Evolutionary conservation across 2,329 filamentous ascomycete genomes (phyloP), one percentile per base, ranked within the genome.

Genomic region (Colletotrichum agaves): DNA sequence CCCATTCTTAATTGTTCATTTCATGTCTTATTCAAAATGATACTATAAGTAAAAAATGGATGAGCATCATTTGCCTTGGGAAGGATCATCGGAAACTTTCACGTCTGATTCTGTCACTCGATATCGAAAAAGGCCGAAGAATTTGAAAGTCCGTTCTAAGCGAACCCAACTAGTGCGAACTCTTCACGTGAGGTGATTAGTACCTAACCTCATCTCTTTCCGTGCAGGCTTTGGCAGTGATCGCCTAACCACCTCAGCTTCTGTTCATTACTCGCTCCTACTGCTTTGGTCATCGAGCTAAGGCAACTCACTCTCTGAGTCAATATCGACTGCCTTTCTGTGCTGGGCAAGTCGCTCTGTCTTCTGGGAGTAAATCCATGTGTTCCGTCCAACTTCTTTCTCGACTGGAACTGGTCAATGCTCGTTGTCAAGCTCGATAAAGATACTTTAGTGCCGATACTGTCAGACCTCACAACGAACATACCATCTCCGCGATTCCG

Each of bases 21-120:
- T 17, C n/a, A 12, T 21, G n/a, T 21, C 43, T 19, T 41, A 27
- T 60, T 60, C 4, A 39, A 58, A 58, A 58, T 35, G 55, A 21
- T 46, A 11, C 5, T 23, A 11, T 11, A 13, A 12, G 17, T 21
- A n/a, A n/a, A 53, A 3, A 19, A 15, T 23, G 50, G 50, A 53
- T 37, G 33, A 53, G 37, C 23, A 53, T 12, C 5, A 39, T 13
- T 21, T 31, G n/a, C 10, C 13, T 37, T 44, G n/a, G 17, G n/a
- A 19, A 11, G 23, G 23, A 35, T 46, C 27, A 35, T 46, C 41
- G 46, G 27, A 58, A 56, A 17, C 17, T 13, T 17, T 35, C 15
- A 23, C 27, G 5, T 60, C 44, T 4, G 31, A 61, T 5, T 35
- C 35, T 17, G n/a, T 31, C 27, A 15, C 55, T 19, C 27, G 21